Base-by-base conservation (phyloP, 345 rosid species). In the Eucalyptus coolabah region DNA sequence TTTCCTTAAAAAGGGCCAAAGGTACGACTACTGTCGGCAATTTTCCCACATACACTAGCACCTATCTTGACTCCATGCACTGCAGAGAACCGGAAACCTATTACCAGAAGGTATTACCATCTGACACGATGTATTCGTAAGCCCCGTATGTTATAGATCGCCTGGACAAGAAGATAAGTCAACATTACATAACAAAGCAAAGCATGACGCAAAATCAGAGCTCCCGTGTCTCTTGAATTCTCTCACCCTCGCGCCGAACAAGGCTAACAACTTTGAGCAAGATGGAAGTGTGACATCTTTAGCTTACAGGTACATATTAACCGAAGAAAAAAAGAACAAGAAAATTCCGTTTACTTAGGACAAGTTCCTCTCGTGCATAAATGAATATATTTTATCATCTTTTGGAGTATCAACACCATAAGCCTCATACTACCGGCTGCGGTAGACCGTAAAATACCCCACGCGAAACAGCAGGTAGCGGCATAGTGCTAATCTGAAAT, bases 341-440 rank as follows among this genome's bases (percentile, higher is more conserved):
- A 77, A 77, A 37, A 77, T 77, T 44, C 16, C 28, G 23, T 40
- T 1, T 37, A 21, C 47, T 87, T 93, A 95, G 51, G 95, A 93
- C 51, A 98, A 42, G 93, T 96, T 96, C 81, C 92, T 92, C 87
- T 95, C 97, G 3, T 93, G 97, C 97, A 98, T 95, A 56, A 93
- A 92, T 80, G 95, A 92, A 93, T 98, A 99, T 12, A 96, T 94
- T 93, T 97, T 97, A 40, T 95, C 95, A 87, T 97, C 98, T 86
- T 95, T 96, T 3, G 96, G 98, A 82, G 92, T 86, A 91, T 97
- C 99, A 65, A 98, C 97, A 47, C 99, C 99, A 82, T 98, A 98
- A 85, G 98, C 99, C 86, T 96, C 98, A 44, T 96, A 40, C 40
- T 40, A 40, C 40, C 40, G 40, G 40, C 40, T 40, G 40, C 40